These are phyloP conservation scores for Mycena citricolor DNA, from an alignment of 1,284 basidiomycete genomes.

Conservation along the genomic window DNA sequence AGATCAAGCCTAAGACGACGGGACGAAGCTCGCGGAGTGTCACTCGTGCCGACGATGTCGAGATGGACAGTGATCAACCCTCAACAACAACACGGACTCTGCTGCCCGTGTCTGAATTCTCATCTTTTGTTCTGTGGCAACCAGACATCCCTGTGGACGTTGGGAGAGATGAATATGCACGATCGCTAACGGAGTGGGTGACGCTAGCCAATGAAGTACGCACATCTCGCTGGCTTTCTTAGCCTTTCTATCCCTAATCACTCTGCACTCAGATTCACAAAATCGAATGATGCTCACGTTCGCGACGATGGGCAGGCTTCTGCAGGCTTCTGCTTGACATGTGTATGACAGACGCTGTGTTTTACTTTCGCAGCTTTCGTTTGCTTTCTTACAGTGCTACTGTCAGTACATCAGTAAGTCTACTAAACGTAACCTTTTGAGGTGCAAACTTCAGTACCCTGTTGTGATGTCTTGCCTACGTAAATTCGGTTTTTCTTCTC, in stretches of 20 bases:
- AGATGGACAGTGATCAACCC: conserved; percentile 28
- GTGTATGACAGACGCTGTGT: too few species aligned
- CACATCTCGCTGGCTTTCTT: conserved; percentile 5
- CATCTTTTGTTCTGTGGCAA: conserved; percentile 68
- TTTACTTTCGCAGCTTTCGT: too few species aligned
- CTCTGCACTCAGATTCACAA: conserved; percentile 23
- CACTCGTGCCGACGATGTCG: conserved; percentile 28
- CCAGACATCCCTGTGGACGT: conserved; percentile 69
- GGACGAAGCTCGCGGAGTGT: conserved; percentile 28
- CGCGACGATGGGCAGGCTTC: too few species aligned
- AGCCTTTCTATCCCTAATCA: not conserved
- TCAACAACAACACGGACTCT: conserved; percentile 38
- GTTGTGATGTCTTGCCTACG: too few species aligned
- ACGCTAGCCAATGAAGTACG: conserved; percentile 57
- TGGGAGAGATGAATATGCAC: conserved; percentile 65
- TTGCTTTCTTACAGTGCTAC: too few species aligned
- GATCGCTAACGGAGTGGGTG: conserved; percentile 67
- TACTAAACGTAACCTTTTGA: too few species aligned
- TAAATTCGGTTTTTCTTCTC: too few species aligned
- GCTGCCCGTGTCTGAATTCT: conserved; percentile 52
- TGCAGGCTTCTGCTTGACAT: too few species aligned
- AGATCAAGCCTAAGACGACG: conserved; percentile 20
- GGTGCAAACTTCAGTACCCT: too few species aligned
- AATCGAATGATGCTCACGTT: too few species aligned
- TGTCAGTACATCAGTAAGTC: too few species aligned